Evolutionary conservation across 495 filamentous ascomycete species (phyloP).

Genomic region (Penicillium pancosmium): DNA sequence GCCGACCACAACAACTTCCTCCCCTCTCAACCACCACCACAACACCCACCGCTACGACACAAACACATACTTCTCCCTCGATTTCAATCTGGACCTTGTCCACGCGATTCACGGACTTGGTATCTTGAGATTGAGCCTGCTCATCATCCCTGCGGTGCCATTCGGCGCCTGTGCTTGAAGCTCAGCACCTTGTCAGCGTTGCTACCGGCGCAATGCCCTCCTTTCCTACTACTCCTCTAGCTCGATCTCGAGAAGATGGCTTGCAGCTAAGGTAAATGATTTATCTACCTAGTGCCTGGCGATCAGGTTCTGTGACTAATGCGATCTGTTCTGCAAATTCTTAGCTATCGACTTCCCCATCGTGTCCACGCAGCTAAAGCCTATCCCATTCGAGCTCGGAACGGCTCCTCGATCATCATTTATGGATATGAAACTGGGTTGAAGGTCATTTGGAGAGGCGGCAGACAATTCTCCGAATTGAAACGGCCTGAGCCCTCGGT

Average conservation of each 20-base stretch:
- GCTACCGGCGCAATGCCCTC: constrained; percentile 37
- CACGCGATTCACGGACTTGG: constrained; percentile 3
- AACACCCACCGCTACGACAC: constrained; percentile 1
- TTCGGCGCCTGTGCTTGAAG: constrained; percentile 26
- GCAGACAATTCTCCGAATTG: constrained; percentile 60
- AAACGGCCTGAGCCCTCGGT: constrained; percentile 24
- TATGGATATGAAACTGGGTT: constrained; percentile 83
- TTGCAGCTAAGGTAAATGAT: constrained; percentile 55
- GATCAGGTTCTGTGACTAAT: constrained; percentile 4
- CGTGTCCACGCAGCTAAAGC: constrained; percentile 71
- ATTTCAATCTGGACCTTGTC: not conserved
- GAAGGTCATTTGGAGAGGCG: constrained; percentile 80
- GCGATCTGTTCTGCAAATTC: constrained; percentile 13
- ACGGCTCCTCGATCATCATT: constrained; percentile 81
- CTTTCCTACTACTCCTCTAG: constrained; percentile 42
- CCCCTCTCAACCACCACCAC: constrained; percentile 19
- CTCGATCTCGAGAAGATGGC: constrained; percentile 44
- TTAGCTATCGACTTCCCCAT: constrained; percentile 74
- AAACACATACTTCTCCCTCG: not conserved
- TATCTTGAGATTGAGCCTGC: constrained; percentile 6
- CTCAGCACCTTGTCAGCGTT: constrained; percentile 16
- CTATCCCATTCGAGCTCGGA: constrained; percentile 77
- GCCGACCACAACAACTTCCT: constrained; percentile 32
- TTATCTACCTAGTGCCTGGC: not conserved
- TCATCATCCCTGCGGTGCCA: constrained; percentile 18